Conservation (phyloP, 305 asterid genomes). For the Fraxinus latifolia region DNA sequence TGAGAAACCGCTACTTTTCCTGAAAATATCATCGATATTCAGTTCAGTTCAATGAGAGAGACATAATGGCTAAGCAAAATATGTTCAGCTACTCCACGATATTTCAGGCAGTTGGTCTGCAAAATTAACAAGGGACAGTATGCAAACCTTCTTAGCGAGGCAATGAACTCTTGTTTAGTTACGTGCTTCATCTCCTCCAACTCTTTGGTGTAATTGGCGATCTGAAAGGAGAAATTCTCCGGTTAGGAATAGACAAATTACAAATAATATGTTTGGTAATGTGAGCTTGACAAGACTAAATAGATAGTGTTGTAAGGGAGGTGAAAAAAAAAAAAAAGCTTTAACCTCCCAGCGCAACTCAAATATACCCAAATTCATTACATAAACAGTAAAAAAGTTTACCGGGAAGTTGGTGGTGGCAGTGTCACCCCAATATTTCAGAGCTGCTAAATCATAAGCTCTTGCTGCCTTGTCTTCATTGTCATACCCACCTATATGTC, state of each 20-base stretch:
- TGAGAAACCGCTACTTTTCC: slow-evolving; percentile 95
- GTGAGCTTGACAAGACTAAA: background rate
- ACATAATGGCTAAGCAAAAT: background rate
- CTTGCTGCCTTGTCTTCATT: slow-evolving; percentile 97
- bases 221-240: slow-evolving; percentile 31
- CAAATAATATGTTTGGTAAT: background rate
- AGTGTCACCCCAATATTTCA: slow-evolving; percentile 90
- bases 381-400: background rate
- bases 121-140: background rate
- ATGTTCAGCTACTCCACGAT: background rate
- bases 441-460: slow-evolving; percentile 95
- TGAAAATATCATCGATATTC: slow-evolving; percentile 14
- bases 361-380: background rate
- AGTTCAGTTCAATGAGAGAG: background rate
- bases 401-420: slow-evolving; percentile 97
- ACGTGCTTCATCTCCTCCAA: slow-evolving; percentile 82
- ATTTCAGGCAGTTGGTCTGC: background rate
- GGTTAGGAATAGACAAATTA: slow-evolving; percentile 1
- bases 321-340: background rate
- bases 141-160: slow-evolving; percentile 79
- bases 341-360: background rate
- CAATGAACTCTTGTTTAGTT: slow-evolving; percentile 92
- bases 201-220: slow-evolving; percentile 65
- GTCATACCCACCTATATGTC: slow-evolving; percentile 82
- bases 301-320: background rate